A percentile compares a stretch with the other conserved stretches of the same genome.
These are phyloP conservation scores for Oemleria cerasiformis DNA, from an alignment of 306 rosid species.

Conservation along the genomic window DNA sequence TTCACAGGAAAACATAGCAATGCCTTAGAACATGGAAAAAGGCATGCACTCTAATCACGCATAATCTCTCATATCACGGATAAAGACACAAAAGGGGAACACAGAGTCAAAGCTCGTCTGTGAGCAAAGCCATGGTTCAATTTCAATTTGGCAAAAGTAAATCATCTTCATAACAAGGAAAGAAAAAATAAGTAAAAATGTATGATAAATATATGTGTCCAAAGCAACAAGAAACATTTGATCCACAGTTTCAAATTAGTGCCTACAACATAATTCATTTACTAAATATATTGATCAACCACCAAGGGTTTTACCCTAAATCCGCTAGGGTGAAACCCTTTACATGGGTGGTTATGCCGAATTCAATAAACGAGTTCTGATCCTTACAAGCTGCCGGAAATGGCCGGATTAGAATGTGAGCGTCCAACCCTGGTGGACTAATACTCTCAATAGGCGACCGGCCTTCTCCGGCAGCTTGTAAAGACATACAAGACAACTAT, in stretches of 20 bases:
- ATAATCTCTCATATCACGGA: slow-evolving; percentile 8
- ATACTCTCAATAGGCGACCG: not conserved
- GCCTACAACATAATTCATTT: slow-evolving; percentile 41
- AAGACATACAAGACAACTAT: slow-evolving; percentile 13
- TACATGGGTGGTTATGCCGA: slow-evolving; percentile 41
- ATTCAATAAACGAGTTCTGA: slow-evolving; percentile 39
- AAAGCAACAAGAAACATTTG: slow-evolving; percentile 36
- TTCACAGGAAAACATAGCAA: no score
- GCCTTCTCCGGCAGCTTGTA: slow-evolving; percentile 14
- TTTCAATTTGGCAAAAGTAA: not conserved
- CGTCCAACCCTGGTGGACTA: no score
- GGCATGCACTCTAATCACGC: slow-evolving; percentile 1
- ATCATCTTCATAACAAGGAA: not conserved
- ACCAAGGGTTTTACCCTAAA: slow-evolving; percentile 34
- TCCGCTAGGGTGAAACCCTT: not conserved
- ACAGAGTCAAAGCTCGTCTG: not conserved
- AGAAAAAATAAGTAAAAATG: slow-evolving; percentile 2
- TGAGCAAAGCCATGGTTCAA: not conserved
- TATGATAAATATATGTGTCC: slow-evolving; percentile 13
- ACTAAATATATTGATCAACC: slow-evolving; percentile 36
- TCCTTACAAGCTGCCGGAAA: slow-evolving; percentile 35
- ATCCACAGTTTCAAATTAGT: slow-evolving; percentile 42
- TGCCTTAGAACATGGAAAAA: not conserved
- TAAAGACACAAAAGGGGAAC: slow-evolving; percentile 9
- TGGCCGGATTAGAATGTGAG: not conserved